Conservation (phyloP, 1,139 yeast genomes). For the Kodamaea derodonti region DNA sequence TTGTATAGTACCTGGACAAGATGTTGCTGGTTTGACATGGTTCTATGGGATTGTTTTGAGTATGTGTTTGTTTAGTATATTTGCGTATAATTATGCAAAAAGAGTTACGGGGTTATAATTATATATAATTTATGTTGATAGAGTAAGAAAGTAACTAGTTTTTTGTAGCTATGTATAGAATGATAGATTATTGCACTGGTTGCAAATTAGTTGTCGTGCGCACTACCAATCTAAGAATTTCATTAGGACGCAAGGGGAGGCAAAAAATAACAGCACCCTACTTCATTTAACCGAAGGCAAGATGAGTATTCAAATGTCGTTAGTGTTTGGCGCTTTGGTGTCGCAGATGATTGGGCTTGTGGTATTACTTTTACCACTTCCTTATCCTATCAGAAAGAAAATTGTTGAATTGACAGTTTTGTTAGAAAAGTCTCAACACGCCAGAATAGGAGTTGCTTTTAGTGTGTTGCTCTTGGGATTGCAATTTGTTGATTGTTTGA, state of each 20-base stretch:
- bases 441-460: conserved; percentile 48
- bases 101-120: conserved; percentile 38
- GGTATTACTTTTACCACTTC: conserved; percentile 59
- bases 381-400: conserved; percentile 47
- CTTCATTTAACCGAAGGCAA: conserved; percentile 5
- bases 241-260: neutral
- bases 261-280: neutral
- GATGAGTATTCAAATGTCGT: conserved; percentile 46
- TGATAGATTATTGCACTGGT: too few species aligned
- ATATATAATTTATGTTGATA: conserved; percentile 1
- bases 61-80: conserved; percentile 35
- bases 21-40: conserved; percentile 69
- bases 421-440: conserved; percentile 37
- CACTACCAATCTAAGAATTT: neutral
- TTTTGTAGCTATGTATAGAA: too few species aligned
- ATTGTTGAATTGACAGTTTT: conserved; percentile 37
- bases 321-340: conserved; percentile 43
- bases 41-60: conserved; percentile 50
- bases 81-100: conserved; percentile 42
- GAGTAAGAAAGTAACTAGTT: too few species aligned
- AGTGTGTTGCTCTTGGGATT: conserved; percentile 43
- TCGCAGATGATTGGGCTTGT: conserved; percentile 53
- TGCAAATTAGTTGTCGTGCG: conserved; percentile 2
- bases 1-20: conserved; percentile 93
- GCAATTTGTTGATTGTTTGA: conserved; percentile 59